Percentiles rank a stretch among this genome's conserved stretches.
These are phyloP conservation scores for Blepharisma undulans DNA, from an alignment of 169 alveolate genomes.

Conservation along the genomic window DNA sequence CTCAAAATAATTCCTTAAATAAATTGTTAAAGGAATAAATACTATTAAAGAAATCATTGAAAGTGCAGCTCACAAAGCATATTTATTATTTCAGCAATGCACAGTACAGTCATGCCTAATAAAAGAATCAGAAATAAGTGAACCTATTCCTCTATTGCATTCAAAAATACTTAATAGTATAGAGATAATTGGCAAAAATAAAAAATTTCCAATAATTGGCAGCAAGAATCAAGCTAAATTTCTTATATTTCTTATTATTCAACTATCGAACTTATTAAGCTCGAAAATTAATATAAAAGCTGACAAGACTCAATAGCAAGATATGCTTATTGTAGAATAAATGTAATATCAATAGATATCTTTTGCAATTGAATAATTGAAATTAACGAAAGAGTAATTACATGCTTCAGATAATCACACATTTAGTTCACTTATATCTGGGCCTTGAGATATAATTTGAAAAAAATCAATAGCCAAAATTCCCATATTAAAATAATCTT, in stretches of 20 bases:
- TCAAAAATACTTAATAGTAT: neutral
- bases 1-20: neutral
- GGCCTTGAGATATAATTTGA: neutral
- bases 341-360: neutral
- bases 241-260: too few species aligned
- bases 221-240: too few species aligned
- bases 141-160: neutral
- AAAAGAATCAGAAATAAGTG: too few species aligned
- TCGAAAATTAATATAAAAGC: too few species aligned
- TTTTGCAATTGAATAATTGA: neutral
- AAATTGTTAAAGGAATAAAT: neutral
- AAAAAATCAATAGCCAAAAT: neutral
- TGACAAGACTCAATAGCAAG: too few species aligned
- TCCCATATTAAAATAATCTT: neutral
- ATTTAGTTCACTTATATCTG: neutral
- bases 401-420: neutral
- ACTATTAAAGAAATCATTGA: neutral
- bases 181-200: neutral
- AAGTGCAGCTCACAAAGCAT: neutral
- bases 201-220: neutral
- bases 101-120: neutral
- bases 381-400: neutral
- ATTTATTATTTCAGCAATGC: neutral
- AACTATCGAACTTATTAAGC: too few species aligned
- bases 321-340: too few species aligned